Conservation (phyloP, 2,329 filamentous ascomycete species). For the Ceratocystiopsis brevicomis region DNA sequence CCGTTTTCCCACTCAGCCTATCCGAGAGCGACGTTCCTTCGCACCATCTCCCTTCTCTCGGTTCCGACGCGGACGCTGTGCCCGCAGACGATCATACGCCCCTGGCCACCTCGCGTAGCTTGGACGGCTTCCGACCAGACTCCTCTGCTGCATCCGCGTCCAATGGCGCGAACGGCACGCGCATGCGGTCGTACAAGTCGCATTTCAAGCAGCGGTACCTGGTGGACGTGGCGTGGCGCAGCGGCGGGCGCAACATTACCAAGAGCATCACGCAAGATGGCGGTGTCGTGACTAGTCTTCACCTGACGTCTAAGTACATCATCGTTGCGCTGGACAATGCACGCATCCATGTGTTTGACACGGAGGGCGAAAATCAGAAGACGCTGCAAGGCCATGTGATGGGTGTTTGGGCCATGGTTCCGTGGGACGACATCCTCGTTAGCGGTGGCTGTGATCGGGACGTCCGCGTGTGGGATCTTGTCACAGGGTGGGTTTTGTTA, state of each 20-base stretch:
- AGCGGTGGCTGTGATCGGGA: slow-evolving; percentile 94
- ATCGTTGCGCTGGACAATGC: slow-evolving; percentile 95
- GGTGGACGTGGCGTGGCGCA: slow-evolving; percentile 92
- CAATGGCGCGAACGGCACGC: slow-evolving; percentile 26
- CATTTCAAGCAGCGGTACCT: slow-evolving; percentile 97
- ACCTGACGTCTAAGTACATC: slow-evolving; percentile 89
- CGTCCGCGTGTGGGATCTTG: slow-evolving; percentile 91
- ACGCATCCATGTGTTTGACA: slow-evolving; percentile 95
- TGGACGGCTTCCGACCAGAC: slow-evolving; percentile 25
- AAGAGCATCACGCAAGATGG: slow-evolving; percentile 90
- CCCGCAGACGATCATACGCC: slow-evolving; percentile 17
- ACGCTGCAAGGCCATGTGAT: slow-evolving; percentile 91
- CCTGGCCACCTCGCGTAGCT: slow-evolving; percentile 28
- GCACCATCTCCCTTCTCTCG: slow-evolving; percentile 13
- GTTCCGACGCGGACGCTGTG: slow-evolving; percentile 17
- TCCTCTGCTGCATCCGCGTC: slow-evolving; percentile 9
- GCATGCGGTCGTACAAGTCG: slow-evolving; percentile 72
- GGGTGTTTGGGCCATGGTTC: slow-evolving; percentile 99
- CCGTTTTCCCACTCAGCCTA: slow-evolving; percentile 17
- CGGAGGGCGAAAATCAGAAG: slow-evolving; percentile 69
- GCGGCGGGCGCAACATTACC: slow-evolving; percentile 66
- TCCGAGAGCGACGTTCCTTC: slow-evolving; percentile 7
- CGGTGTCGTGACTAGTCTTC: slow-evolving; percentile 87
- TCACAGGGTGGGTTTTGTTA: slow-evolving; percentile 50
- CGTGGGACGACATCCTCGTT: slow-evolving; percentile 86